phyloP scores from a whole-genome alignment of 1,284 basidiomycete species.

The Fomes fomentarius region DNA sequence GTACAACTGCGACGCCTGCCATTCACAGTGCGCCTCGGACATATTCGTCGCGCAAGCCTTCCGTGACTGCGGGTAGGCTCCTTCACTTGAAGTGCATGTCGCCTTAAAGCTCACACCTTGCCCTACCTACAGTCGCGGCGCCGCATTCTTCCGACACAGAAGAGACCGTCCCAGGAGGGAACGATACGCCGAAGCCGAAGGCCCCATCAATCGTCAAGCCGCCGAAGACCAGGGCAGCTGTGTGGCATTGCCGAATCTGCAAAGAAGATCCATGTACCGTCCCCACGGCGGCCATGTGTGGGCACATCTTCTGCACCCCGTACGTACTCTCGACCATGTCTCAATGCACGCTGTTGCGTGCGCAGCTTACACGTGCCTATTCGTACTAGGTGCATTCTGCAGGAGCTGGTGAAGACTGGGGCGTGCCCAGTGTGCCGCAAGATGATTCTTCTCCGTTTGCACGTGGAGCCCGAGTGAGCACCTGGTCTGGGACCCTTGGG shows the following conservation, averaged over 20 bases:
- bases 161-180: constrained; percentile 9
- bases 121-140: constrained; percentile 3
- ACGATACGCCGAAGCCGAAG: constrained; percentile 10
- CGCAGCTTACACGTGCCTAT: not conserved
- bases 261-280: constrained; percentile 30
- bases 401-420: constrained; percentile 30
- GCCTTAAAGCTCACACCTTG: no score
- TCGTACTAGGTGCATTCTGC: constrained; percentile 31
- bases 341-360: not conserved
- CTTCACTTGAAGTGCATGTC: no score
- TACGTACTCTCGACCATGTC: constrained; percentile 11
- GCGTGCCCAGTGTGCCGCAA: constrained; percentile 34
- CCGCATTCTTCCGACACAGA: constrained; percentile 12
- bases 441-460: constrained; percentile 31
- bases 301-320: constrained; percentile 37
- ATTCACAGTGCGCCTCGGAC: not conserved
- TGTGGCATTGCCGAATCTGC: constrained; percentile 35
- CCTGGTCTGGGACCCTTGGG: not conserved
- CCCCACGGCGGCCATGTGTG: constrained; percentile 35
- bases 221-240: not conserved
- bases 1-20: not conserved
- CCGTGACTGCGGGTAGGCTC: constrained; percentile 12
- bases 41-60: constrained; percentile 8
- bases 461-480: constrained; percentile 25
- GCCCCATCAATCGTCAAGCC: not conserved